Base-by-base conservation (phyloP, 2,329 filamentous ascomycete genomes). In the Biscogniauxia sp. region DNA sequence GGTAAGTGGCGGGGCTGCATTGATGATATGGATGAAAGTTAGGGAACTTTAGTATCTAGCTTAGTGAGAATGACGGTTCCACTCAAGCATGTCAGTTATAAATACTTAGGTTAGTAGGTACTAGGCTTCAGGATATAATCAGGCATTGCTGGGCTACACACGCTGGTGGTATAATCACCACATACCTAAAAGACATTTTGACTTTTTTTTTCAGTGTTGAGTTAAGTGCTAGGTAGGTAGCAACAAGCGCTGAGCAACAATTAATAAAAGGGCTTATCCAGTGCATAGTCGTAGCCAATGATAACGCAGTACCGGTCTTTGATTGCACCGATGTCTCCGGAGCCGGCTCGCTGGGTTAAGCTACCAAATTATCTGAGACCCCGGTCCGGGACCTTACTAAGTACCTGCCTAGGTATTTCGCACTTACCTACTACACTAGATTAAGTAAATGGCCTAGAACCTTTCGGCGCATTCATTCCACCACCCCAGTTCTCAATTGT, bases 31-130 rank as follows among this genome's bases (percentile, higher is more conserved):
- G 11, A 45, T 5, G 17, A 2, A 3, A 37, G 9, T 45, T 45
- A 45, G 37, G 37, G 37, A 11, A 45, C 37, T 23, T 23, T 23
- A 23, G 23, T 23, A 23, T 23, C 23, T 23, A 23, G n/a, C 37
- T 13, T 15, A 41, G 13, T 11, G 28, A 56, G 26, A 51, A 54
- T 61, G 56, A 61, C 60, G 58, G 57, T 55, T 28, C 37, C 8
- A 49, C 51, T 53, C 20, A 52, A 51, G 57, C 52, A 55, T 26
- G 53, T 20, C 15, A 19, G 50, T 45, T 53, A 26, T 51, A 41
- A 32, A 32, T 32, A 9, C 11, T 32, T 13, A 13, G 26, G 28
- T 32, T 5, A 7, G 7, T 32, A 32, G 28, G 28, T 32, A 8
- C 3, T 2, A 9, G 11, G 11, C 26, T 28, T 28, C 5, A 5